Conservation (phyloP, 768 basidiomycete species). For the Dictyophora rubrovolvata region DNA sequence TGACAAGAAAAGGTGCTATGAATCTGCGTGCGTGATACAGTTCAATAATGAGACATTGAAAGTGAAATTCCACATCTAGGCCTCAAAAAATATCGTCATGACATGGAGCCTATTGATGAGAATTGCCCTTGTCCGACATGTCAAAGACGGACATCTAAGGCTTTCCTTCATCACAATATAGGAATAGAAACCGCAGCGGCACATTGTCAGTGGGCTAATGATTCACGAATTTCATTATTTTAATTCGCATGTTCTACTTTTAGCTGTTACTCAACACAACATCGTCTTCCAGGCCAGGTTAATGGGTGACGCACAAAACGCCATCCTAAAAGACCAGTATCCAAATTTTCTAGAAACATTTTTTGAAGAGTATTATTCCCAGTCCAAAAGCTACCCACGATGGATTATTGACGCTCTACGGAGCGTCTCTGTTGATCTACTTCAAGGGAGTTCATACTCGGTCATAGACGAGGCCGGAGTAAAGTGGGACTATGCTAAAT, state of each 20-base stretch:
- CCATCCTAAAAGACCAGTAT: constrained; percentile 69
- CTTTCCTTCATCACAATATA: constrained; percentile 63
- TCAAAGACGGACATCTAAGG: constrained; percentile 50
- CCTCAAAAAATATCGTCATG: constrained; percentile 58
- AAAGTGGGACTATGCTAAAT: constrained; percentile 61
- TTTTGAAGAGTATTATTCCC: constrained; percentile 69
- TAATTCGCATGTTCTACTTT: constrained; percentile 3
- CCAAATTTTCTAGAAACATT: constrained; percentile 69
- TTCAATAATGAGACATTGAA: background rate
- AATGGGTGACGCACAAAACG: constrained; percentile 77
- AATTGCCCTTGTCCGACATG: constrained; percentile 86
- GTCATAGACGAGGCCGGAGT: constrained; percentile 53
- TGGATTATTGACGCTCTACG: constrained; percentile 83
- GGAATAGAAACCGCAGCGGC: constrained; percentile 81
- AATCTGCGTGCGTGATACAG: constrained; percentile 53
- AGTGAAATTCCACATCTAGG: constrained; percentile 25
- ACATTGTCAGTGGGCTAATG: constrained; percentile 44
- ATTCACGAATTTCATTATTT: background rate
- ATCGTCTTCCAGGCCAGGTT: constrained; percentile 78
- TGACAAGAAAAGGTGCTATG: constrained; percentile 72
- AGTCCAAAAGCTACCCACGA: constrained; percentile 60
- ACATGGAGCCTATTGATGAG: constrained; percentile 64
- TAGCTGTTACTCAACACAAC: constrained; percentile 78
- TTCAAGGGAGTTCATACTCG: constrained; percentile 42
- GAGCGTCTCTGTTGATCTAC: constrained; percentile 74